Percentiles rank a stretch among this genome's conserved stretches.
These are phyloP conservation scores for Candida multigemmis DNA, from an alignment of 805 yeast species.

Conservation along the genomic window DNA sequence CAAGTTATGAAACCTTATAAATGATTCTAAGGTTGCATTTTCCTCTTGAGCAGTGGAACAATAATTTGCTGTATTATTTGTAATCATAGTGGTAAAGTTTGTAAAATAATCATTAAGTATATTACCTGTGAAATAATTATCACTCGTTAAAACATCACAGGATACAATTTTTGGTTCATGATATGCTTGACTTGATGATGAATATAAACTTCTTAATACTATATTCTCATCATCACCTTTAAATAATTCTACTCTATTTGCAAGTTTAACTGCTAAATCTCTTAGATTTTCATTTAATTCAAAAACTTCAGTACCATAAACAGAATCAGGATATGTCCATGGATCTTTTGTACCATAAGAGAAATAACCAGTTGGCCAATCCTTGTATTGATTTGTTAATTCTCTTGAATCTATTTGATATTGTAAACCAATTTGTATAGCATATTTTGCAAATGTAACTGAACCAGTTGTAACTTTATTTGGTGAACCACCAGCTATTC, in stretches of 20 bases:
- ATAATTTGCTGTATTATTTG: conserved; percentile 52
- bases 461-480: conserved; percentile 47
- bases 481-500: conserved; percentile 62
- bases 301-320: conserved; percentile 59
- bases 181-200: conserved; percentile 8
- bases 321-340: conserved; percentile 40
- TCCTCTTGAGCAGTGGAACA: conserved; percentile 63
- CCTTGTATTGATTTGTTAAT: conserved; percentile 17
- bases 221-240: conserved; percentile 39
- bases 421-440: conserved; percentile 53
- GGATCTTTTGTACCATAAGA: conserved; percentile 45
- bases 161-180: conserved; percentile 5
- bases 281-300: conserved; percentile 52
- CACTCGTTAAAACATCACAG: conserved; percentile 56
- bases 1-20: conserved; percentile 42
- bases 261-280: conserved; percentile 48
- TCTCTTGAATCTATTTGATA: conserved; percentile 49
- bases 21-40: conserved; percentile 53
- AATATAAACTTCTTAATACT: conserved; percentile 39
- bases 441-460: conserved; percentile 51
- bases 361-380: conserved; percentile 57
- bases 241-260: conserved; percentile 31
- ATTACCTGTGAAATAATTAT: conserved; percentile 51
- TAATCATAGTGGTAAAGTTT: conserved; percentile 37
- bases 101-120: conserved; percentile 41